A percentile compares a stretch with the other conserved stretches of the same genome.
phyloP scores from a whole-genome alignment of 257 asterid genomes.

The Solanum rostratum region DNA sequence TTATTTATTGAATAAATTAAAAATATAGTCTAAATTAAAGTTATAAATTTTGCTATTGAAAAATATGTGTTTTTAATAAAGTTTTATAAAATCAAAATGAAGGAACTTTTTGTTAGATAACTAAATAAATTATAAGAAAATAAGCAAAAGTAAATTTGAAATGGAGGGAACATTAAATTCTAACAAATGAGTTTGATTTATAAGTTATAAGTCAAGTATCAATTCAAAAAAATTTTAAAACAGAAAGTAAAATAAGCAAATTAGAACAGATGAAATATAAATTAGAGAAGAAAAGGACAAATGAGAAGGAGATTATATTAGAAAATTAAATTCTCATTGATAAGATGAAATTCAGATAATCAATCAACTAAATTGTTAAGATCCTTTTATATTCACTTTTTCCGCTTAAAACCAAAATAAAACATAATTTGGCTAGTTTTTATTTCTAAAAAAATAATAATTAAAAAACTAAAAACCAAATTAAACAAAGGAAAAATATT shows the following conservation, averaged over 20 bases:
- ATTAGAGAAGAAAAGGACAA: not conserved
- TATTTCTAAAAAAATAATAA: too few species aligned
- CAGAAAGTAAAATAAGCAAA: not conserved
- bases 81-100: not conserved
- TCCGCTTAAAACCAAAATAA: not conserved
- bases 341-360: not conserved
- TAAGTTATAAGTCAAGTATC: not conserved
- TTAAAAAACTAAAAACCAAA: not conserved
- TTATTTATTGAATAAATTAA: not conserved
- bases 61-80: not conserved
- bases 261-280: not conserved
- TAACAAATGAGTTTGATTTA: not conserved
- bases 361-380: not conserved
- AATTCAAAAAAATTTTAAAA: accelerated
- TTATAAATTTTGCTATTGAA: not conserved
- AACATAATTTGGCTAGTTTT: not conserved
- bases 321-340: not conserved
- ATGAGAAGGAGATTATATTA: too few species aligned
- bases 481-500: not conserved
- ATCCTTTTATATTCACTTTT: not conserved
- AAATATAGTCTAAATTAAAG: not conserved
- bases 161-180: not conserved
- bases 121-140: not conserved
- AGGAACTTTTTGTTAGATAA: not conserved
- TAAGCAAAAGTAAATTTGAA: not conserved